These are phyloP conservation scores for Withania somnifera DNA, from an alignment of 305 asterid genomes.

Conservation along the genomic window DNA sequence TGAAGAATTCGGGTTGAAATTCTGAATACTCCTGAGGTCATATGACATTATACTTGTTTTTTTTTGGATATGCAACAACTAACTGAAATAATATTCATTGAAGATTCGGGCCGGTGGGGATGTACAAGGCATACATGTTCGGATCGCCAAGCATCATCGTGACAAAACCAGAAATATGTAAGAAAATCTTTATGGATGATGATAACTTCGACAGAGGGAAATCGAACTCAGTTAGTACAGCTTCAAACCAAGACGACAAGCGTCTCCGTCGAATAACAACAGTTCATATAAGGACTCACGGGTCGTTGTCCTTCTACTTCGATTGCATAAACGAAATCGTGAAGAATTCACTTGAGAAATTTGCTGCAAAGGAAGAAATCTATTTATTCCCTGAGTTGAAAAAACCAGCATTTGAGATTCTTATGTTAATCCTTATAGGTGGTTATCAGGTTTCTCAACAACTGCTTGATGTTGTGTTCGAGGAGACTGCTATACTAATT, in stretches of 20 bases:
- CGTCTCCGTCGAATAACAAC: constrained; percentile 46
- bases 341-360: constrained; percentile 29
- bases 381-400: constrained; percentile 53
- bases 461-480: constrained; percentile 15
- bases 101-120: constrained; percentile 49
- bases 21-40: not conserved
- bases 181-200: constrained; percentile 55
- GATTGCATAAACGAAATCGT: constrained; percentile 47
- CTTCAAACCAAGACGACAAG: constrained; percentile 47
- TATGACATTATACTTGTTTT: no score
- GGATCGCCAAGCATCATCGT: constrained; percentile 69
- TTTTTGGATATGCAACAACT: no score
- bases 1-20: no score
- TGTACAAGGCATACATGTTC: constrained; percentile 60
- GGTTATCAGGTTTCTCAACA: constrained; percentile 34
- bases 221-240: constrained; percentile 29
- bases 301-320: constrained; percentile 45
- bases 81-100: not conserved
- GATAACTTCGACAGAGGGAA: constrained; percentile 52
- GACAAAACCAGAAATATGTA: constrained; percentile 54
- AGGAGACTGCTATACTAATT: constrained; percentile 33
- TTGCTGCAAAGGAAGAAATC: constrained; percentile 61
- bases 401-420: constrained; percentile 56
- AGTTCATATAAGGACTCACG: constrained; percentile 56
- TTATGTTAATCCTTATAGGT: constrained; percentile 67